Evolutionary conservation across 805 yeast genomes (phyloP).

Genomic region (Isabelozyma pseudorhagii): DNA sequence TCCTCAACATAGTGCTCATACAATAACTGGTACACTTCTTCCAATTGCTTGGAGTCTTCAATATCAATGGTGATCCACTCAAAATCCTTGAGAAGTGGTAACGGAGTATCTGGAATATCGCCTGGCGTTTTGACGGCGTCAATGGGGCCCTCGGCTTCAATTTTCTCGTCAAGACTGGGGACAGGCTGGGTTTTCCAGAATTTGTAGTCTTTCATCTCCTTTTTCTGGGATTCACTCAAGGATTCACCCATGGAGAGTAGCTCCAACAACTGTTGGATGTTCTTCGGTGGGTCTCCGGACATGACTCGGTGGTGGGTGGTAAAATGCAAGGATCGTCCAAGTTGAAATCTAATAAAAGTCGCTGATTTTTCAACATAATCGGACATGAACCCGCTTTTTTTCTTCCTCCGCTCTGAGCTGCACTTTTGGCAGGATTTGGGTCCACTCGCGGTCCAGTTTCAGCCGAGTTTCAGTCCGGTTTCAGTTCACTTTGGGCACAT

Average conservation of each 20-base stretch:
- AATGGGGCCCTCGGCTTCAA: slow-evolving; percentile 77
- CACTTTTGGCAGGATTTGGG: neutral
- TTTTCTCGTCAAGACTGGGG: slow-evolving; percentile 64
- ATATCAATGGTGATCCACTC: slow-evolving; percentile 85
- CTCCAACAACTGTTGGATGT: slow-evolving; percentile 59
- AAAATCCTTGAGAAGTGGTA: slow-evolving; percentile 70
- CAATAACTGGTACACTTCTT: slow-evolving; percentile 75
- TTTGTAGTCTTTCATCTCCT: slow-evolving; percentile 83
- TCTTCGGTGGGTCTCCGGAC: slow-evolving; percentile 17
- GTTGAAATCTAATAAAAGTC: no score
- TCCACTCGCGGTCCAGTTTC: neutral
- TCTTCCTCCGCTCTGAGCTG: neutral
- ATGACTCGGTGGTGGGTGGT: neutral
- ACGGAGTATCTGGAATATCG: slow-evolving; percentile 69
- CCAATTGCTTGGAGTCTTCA: slow-evolving; percentile 50
- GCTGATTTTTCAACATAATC: no score
- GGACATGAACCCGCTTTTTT: no score
- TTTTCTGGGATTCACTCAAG: slow-evolving; percentile 55
- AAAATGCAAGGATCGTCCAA: no score
- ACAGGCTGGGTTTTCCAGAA: slow-evolving; percentile 99
- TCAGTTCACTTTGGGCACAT: no score
- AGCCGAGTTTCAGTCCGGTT: no score
- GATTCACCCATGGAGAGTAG: slow-evolving; percentile 52
- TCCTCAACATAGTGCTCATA: slow-evolving; percentile 95
- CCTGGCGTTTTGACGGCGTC: slow-evolving; percentile 63